phyloP scores from a whole-genome alignment of 2,329 filamentous ascomycete species.

The Sarocladiaceae sp. region DNA sequence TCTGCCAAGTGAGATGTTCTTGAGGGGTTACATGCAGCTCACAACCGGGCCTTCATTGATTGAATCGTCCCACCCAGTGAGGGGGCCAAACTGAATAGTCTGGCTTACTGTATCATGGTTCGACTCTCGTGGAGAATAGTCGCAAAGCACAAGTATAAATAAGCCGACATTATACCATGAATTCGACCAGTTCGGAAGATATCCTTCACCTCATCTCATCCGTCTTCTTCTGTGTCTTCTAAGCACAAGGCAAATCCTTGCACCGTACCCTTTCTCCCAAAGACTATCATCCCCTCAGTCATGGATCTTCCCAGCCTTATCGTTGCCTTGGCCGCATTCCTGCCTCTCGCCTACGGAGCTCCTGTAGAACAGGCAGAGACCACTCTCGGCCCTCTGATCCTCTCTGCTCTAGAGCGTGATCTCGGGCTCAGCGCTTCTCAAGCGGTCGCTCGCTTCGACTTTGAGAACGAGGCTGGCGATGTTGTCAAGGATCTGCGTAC shows the following conservation, averaged over 20 bases:
- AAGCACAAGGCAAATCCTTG: background rate
- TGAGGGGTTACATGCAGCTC: too few relatives aligned
- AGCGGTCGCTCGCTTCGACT: constrained; percentile 11
- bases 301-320: constrained; percentile 12
- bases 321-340: constrained; percentile 9
- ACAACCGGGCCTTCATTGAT: too few relatives aligned
- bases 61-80: too few relatives aligned
- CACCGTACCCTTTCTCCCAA: background rate
- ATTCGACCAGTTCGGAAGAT: background rate
- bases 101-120: too few relatives aligned
- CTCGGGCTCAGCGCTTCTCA: constrained; percentile 10
- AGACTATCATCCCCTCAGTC: background rate
- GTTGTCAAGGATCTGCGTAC: constrained; percentile 10
- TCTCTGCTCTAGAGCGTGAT: constrained; percentile 12
- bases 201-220: background rate
- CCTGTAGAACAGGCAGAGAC: constrained; percentile 11
- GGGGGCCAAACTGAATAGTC: too few relatives aligned
- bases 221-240: background rate
- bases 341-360: constrained; percentile 11
- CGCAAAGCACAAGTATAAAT: background rate
- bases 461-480: constrained; percentile 7
- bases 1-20: too few relatives aligned
- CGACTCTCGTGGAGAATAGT: too few relatives aligned
- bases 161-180: background rate
- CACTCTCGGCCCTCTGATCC: background rate